phyloP scores from a whole-genome alignment of 192 early-diverging fungal genomes.

The Rhizophagus clarus region DNA sequence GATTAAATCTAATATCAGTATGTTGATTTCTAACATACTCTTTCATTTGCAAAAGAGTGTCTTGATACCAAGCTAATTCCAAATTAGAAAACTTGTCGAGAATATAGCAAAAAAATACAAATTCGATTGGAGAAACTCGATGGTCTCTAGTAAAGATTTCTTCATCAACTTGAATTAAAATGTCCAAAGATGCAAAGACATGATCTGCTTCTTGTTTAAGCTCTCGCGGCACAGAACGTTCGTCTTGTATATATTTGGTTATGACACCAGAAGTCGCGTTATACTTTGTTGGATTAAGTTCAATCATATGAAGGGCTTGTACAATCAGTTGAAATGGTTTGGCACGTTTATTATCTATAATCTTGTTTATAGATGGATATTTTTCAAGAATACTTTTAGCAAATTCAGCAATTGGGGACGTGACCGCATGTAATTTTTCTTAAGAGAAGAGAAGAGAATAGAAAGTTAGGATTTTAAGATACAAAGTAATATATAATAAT shows the following conservation, averaged over 20 bases:
- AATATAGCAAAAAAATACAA: conserved; percentile 30
- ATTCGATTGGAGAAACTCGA: conserved; percentile 27
- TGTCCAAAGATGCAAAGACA: conserved; percentile 9
- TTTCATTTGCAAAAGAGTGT: conserved; percentile 14
- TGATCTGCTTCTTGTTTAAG: background rate
- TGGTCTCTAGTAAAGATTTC: background rate
- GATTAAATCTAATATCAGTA: conserved; percentile 22
- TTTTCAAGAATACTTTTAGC: conserved; percentile 6
- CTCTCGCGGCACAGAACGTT: conserved; percentile 1
- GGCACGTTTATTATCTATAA: conserved; percentile 12
- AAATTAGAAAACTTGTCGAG: conserved; percentile 4
- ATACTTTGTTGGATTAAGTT: background rate
- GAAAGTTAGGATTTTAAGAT: background rate
- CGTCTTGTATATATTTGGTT: conserved; percentile 16
- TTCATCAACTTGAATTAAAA: conserved; percentile 13
- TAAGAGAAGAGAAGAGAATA: background rate
- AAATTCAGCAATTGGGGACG: conserved; percentile 21
- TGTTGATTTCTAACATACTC: conserved; percentile 15
- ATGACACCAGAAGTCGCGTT: background rate
- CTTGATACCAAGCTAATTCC: background rate
- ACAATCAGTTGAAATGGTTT: conserved; percentile 26
- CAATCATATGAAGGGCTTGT: conserved; percentile 26
- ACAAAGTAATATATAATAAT: background rate
- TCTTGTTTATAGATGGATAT: conserved; percentile 1
- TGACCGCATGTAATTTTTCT: conserved; percentile 32